Percentiles rank a stretch among this genome's conserved stretches.
phyloP scores from a whole-genome alignment of 345 rosid genomes.

The Camelina sativa region DNA sequence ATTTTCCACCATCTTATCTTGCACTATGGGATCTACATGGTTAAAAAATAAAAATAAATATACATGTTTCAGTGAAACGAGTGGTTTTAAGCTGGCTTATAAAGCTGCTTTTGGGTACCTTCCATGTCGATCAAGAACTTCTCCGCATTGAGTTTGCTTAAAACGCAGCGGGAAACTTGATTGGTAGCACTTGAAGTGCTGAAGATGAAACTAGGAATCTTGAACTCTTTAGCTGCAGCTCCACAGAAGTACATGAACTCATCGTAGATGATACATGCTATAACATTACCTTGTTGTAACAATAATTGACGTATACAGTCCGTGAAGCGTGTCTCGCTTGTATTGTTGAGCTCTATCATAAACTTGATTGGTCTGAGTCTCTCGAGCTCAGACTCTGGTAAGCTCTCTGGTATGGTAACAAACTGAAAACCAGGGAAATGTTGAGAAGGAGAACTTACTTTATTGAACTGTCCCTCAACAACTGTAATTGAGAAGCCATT shows the following conservation, averaged over 20 bases:
- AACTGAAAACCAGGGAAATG: constrained; percentile 42
- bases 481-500: constrained; percentile 63
- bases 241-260: constrained; percentile 36
- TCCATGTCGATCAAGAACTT: constrained; percentile 37
- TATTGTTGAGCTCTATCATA: not conserved
- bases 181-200: constrained; percentile 38
- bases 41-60: not conserved
- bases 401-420: constrained; percentile 46
- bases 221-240: constrained; percentile 33
- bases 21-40: constrained; percentile 14
- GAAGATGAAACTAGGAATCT: constrained; percentile 30
- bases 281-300: not conserved
- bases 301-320: not conserved
- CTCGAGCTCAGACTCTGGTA: constrained; percentile 22
- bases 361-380: not conserved
- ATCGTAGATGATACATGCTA: constrained; percentile 52
- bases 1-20: constrained; percentile 23
- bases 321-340: not conserved
- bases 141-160: constrained; percentile 17
- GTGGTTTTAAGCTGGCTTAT: not conserved
- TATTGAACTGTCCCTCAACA: constrained; percentile 44
- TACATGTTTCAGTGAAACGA: not conserved
- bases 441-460: constrained; percentile 33
- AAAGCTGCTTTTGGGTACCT: constrained; percentile 16
- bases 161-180: constrained; percentile 11